Percentiles rank a stretch among this genome's conserved stretches.
These are phyloP conservation scores for Chondrus crispus DNA, from an alignment of 23 red algal genomes.

Conservation along the genomic window DNA sequence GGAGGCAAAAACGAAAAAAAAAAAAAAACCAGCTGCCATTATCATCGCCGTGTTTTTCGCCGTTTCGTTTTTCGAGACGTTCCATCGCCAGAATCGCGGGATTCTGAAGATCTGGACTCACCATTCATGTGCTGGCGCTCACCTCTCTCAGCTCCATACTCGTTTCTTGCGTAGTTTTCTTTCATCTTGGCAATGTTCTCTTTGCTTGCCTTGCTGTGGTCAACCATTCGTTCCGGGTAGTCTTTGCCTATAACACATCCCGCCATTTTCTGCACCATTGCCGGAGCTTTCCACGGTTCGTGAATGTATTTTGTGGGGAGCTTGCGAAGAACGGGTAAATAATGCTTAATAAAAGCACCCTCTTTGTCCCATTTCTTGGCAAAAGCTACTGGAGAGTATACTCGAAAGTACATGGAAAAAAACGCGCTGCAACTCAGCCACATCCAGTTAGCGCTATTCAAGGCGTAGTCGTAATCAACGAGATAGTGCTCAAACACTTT, in stretches of 20 bases:
- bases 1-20: too few species aligned
- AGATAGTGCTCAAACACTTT: slow-evolving; percentile 85
- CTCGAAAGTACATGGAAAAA: slow-evolving; percentile 92
- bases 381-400: slow-evolving; percentile 91
- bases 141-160: slow-evolving; percentile 10
- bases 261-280: slow-evolving; percentile 55
- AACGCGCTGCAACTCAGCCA: slow-evolving; percentile 95
- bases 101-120: too few species aligned
- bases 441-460: slow-evolving; percentile 98
- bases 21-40: too few species aligned
- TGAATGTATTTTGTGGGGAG: slow-evolving; percentile 91
- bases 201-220: slow-evolving; percentile 70
- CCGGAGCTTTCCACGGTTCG: slow-evolving; percentile 93
- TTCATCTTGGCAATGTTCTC: slow-evolving; percentile 89
- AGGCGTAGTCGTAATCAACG: slow-evolving; percentile 80
- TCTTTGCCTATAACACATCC: slow-evolving; percentile 84
- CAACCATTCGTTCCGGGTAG: slow-evolving; percentile 89
- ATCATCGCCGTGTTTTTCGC: too few species aligned
- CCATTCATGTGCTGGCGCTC: too few species aligned
- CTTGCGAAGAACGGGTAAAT: slow-evolving; percentile 75
- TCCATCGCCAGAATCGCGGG: too few species aligned
- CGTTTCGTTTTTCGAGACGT: too few species aligned
- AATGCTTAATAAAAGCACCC: slow-evolving; percentile 78
- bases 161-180: slow-evolving; percentile 10
- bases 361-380: slow-evolving; percentile 73